A percentile compares a stretch with the other conserved stretches of the same genome.
phyloP scores from a whole-genome alignment of 805 yeast genomes.

The Ogataea ganodermae region DNA sequence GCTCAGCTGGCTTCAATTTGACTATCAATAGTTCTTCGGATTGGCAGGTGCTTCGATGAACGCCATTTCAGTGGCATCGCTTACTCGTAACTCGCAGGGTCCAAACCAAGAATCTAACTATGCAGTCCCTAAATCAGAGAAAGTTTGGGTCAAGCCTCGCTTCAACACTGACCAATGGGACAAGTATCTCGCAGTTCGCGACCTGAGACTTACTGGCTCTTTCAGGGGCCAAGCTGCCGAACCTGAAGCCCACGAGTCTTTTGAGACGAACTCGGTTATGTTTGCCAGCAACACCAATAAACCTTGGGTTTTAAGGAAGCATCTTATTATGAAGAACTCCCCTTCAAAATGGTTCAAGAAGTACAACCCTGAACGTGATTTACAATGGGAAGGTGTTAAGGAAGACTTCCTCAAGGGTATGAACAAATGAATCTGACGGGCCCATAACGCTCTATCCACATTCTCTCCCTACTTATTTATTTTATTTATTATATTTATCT shows the following conservation, averaged over 20 bases:
- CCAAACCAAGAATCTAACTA: slow-evolving; percentile 38
- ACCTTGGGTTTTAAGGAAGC: slow-evolving; percentile 42
- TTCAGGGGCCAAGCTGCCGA: slow-evolving; percentile 67
- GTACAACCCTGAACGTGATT: slow-evolving; percentile 35
- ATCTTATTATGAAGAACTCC: slow-evolving; percentile 41
- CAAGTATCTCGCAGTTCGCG: slow-evolving; percentile 64
- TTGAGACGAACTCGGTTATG: slow-evolving; percentile 64
- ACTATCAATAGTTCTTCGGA: slow-evolving; percentile 41
- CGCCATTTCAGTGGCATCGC: slow-evolving; percentile 32
- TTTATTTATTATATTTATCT: slow-evolving; percentile 14
- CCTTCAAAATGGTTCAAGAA: slow-evolving; percentile 40
- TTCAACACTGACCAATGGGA: slow-evolving; percentile 57
- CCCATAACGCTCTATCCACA: too few relatives aligned
- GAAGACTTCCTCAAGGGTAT: slow-evolving; percentile 39
- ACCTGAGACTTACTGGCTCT: slow-evolving; percentile 73
- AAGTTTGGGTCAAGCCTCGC: slow-evolving; percentile 56
- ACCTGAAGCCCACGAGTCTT: slow-evolving; percentile 72
- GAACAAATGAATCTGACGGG: slow-evolving; percentile 30
- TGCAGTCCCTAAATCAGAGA: slow-evolving; percentile 43
- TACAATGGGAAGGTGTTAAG: slow-evolving; percentile 36
- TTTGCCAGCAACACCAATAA: slow-evolving; percentile 35
- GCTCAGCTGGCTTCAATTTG: background rate
- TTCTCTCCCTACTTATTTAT: too few relatives aligned
- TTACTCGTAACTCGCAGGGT: slow-evolving; percentile 38
- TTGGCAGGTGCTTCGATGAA: slow-evolving; percentile 55